Base-by-base conservation (phyloP, 306 rosid species). In the cucumber (Cucumis sativus) region DNA sequence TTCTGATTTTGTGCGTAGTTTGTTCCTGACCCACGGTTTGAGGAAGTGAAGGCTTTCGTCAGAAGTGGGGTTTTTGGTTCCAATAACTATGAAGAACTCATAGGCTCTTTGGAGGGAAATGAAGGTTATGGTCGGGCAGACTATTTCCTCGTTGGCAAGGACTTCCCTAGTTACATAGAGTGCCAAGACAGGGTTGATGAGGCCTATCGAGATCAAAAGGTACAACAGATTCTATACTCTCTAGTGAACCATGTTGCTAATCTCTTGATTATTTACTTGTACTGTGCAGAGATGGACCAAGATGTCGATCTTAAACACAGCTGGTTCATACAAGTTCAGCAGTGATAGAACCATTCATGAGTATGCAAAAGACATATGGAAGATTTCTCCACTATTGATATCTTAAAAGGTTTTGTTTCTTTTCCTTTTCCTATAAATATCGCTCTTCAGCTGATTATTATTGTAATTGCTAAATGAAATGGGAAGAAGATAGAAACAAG, bases 41-140 rank as follows among this genome's bases (percentile, higher is more conserved):
- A 95, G 82, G 97, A 95, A 85, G 96, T 92, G 39, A 90, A 90
- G 84, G 83, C 88, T 59, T 95, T 82, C 79, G 83, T 90, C 49
- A 85, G 83, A 84, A 92, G 93, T 80, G 99, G 97, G 78, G 92
- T 62, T 66, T 95, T 95, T 66, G 97, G 97, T 52, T 39, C 88
- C 21, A 79, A 80, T 88, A 80, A 87, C 79, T 95, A 92, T 68
- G 91, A 95, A 65, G 92, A 92, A 77, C 72, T 95, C 82, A 84
- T 95, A 16, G 96, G 96, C 43, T 90, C 97, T 71, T 84, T 90
- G 67, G 97, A 95, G 84, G 98, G 96, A 82, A 87, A 90, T 77
- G 97, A 92, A 87, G 99, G 97, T 72, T 92, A 81, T 82, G 98
- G 99, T 74, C 86, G 78, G n/a, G 99, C 90, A 67, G 99, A 95